Evolutionary conservation across 495 filamentous ascomycete genomes (phyloP).

Genomic region (Immersiella caudata): DNA sequence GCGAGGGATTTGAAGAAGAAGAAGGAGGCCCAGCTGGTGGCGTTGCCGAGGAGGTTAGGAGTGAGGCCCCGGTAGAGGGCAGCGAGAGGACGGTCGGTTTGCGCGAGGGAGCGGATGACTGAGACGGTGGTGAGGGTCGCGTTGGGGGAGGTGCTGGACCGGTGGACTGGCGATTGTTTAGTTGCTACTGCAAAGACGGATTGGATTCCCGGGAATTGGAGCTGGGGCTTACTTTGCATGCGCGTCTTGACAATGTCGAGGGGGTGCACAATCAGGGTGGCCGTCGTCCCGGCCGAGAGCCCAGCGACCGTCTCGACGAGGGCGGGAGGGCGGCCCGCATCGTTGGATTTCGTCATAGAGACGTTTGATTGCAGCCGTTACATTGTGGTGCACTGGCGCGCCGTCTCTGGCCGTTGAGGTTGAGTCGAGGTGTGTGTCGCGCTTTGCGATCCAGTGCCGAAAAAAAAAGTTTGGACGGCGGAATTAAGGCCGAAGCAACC

Average conservation of each 20-base stretch:
- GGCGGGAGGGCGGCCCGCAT: constrained; percentile 67
- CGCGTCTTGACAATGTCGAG: constrained; percentile 95
- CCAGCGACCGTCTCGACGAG: constrained; percentile 88
- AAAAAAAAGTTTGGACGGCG: constrained; percentile 24
- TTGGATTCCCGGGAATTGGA: not conserved
- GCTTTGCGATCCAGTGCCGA: constrained; percentile 2
- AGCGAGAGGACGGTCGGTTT: constrained; percentile 50
- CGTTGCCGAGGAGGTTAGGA: constrained; percentile 90
- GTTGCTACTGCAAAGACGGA: not conserved
- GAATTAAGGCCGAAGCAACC: constrained; percentile 26
- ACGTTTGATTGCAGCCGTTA: constrained; percentile 24
- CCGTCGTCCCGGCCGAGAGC: constrained; percentile 81
- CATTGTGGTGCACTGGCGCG: constrained; percentile 19
- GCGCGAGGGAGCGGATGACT: constrained; percentile 44
- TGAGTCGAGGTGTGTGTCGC: not conserved
- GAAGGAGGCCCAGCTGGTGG: constrained; percentile 87
- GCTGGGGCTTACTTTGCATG: constrained; percentile 70
- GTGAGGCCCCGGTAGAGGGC: constrained; percentile 86
- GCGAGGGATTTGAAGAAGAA: constrained; percentile 66
- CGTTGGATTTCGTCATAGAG: constrained; percentile 43
- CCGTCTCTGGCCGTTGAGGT: not conserved
- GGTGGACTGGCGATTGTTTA: constrained; percentile 36
- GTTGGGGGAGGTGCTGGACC: constrained; percentile 36
- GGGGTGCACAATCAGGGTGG: constrained; percentile 82
- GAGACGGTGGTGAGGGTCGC: constrained; percentile 44